Base-by-base conservation (phyloP, 1,284 basidiomycete species). In the Heterobasidion irregulare region DNA sequence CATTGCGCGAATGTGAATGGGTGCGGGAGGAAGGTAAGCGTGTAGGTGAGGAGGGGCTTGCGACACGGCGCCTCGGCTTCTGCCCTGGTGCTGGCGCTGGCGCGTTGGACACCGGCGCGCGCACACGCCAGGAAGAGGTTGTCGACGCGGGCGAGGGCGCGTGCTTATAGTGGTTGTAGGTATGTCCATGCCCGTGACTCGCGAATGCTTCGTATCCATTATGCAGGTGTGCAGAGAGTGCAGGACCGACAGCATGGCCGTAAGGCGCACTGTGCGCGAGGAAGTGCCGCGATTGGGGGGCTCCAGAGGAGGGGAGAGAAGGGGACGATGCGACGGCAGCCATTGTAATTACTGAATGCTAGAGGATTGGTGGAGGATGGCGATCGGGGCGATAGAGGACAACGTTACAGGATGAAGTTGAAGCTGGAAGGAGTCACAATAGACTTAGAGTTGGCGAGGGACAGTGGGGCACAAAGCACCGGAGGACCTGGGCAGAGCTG, bases 341-440 rank as follows among this genome's bases (percentile, higher is more conserved):
- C 59, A 64, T 68, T 53, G 64, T 59, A 45, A 61, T 64, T 56
- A 36, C 61, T 46, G 38, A 5, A 36, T 15, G 45, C 4, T 15
- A 26, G 16, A 48, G 26, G 47, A 13, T 13, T 41, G 53, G 7
- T 32, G 34, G 47, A 18, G n/a, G 46, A 18, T 18, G 18, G 18
- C 18, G 18, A 18, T 18, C 18, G 18, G 18, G 18, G 18, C 2
- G 18, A 18, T 47, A 41, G 19, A 26, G 18, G 53, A 26, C 32
- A 33, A 3, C 36, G 43, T 18, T 15, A 33, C n/a, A 43, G 38
- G 18, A 18, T 16, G 26, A 43, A n/a, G 52, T 12, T 19, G 44
- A 46, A 2, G 13, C 10, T n/a, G 33, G n/a, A 34, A 13, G 34
- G 49, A 35, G 8, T n/a, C 36, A 15, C 33, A 38, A n/a, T 8